A percentile compares a stretch with the other conserved stretches of the same genome.
Conservation (phyloP, 371 early-diverging fungal genomes). For the Mucor lusitanicus region DNA sequence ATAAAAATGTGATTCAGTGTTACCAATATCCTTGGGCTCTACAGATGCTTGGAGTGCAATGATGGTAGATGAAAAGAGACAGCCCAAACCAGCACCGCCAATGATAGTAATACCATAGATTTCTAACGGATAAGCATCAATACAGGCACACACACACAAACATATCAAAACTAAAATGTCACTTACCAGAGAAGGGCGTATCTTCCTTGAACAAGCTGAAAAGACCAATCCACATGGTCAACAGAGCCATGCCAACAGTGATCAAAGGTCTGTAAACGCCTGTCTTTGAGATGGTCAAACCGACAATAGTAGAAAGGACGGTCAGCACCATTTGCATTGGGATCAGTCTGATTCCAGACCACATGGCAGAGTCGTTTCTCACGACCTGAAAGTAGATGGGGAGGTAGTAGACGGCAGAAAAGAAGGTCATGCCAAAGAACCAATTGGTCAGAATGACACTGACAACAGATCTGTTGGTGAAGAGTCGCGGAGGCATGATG, state of each 20-base stretch:
- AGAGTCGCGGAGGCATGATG: conserved; percentile 58
- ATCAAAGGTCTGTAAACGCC: conserved; percentile 54
- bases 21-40: conserved; percentile 36
- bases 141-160: neutral
- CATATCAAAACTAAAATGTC: neutral
- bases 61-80: conserved; percentile 41
- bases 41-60: conserved; percentile 51
- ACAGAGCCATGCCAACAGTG: conserved; percentile 39
- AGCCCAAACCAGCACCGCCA: conserved; percentile 33
- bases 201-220: conserved; percentile 29
- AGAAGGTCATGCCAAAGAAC: conserved; percentile 61
- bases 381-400: conserved; percentile 86
- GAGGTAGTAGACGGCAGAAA: conserved; percentile 55
- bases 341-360: conserved; percentile 55
- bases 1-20: neutral
- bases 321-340: conserved; percentile 53
- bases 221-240: conserved; percentile 39
- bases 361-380: conserved; percentile 49
- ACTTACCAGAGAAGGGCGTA: conserved; percentile 32
- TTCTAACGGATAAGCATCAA: conserved; percentile 1
- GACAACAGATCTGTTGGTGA: conserved; percentile 50
- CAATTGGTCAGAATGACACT: conserved; percentile 50
- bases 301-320: conserved; percentile 37
- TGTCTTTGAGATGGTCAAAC: conserved; percentile 48
- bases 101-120: conserved; percentile 46